Conservation (phyloP, 2,329 filamentous ascomycete genomes). For the Penicillium sp. region DNA sequence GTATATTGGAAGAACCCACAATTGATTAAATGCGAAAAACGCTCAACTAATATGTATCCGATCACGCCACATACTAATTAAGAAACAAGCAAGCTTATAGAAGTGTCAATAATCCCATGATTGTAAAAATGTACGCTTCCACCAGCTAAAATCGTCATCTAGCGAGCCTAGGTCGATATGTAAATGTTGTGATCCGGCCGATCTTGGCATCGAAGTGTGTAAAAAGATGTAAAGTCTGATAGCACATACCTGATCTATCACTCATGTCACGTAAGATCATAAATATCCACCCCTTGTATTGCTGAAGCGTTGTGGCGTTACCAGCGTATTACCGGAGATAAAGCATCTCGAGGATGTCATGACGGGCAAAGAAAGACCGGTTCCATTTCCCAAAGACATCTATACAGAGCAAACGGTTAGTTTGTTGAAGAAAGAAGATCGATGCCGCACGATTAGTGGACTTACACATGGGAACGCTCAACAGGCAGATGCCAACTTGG, state of each 20-base stretch:
- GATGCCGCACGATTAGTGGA: conserved; percentile 20
- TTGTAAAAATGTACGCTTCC: not conserved
- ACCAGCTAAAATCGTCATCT: not conserved
- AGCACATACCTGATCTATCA: not conserved
- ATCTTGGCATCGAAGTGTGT: not conserved
- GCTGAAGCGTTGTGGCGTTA: not conserved
- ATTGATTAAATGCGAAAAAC: not conserved
- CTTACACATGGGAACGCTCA: conserved; percentile 78
- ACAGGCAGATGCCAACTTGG: conserved; percentile 71
- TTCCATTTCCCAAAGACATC: conserved; percentile 77
- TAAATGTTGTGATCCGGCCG: not conserved
- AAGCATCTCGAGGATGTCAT: conserved; percentile 62
- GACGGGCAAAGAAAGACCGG: conserved; percentile 69
- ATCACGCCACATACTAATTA: too few relatives aligned
- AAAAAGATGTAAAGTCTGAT: not conserved
- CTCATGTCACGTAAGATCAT: not conserved
- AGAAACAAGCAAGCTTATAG: not conserved
- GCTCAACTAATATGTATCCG: not conserved
- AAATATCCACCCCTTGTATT: not conserved
- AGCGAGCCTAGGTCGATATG: too few relatives aligned
- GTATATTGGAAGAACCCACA: too few relatives aligned
- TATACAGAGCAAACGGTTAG: conserved; percentile 32
- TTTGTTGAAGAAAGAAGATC: not conserved
- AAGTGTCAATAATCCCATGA: not conserved
- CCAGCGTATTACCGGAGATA: conserved; percentile 25